Percentiles rank a stretch among this genome's conserved stretches.
Conservation (phyloP, 2,329 filamentous ascomycete species). For the Fusarium sp. region DNA sequence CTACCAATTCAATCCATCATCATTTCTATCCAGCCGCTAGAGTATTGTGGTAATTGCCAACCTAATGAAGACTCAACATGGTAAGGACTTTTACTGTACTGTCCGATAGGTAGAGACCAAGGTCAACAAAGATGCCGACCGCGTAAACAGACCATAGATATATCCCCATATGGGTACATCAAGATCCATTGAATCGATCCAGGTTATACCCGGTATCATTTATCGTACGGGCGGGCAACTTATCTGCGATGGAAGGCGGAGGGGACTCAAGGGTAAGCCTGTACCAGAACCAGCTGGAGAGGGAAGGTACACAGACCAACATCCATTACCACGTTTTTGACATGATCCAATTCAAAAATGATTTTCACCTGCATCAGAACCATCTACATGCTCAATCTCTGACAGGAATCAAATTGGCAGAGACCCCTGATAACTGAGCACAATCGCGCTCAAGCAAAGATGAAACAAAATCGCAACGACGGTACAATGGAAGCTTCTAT, state of each 20-base stretch:
- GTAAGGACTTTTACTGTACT: neutral
- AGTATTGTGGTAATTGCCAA: neutral
- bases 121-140: neutral
- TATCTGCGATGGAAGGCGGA: neutral
- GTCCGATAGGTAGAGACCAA: neutral
- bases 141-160: neutral
- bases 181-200: neutral
- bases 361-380: neutral
- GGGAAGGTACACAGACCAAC: neutral
- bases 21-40: neutral
- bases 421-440: neutral
- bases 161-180: neutral
- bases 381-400: neutral
- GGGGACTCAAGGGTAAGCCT: neutral
- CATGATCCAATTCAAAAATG: neutral
- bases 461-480: slow-evolving; percentile 8
- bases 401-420: neutral
- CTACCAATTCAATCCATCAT: neutral
- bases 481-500: slow-evolving; percentile 39
- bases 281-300: neutral
- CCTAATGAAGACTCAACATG: neutral
- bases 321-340: slow-evolving; percentile 4
- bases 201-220: neutral
- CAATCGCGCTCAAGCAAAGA: slow-evolving; percentile 1
- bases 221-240: neutral